Conservation (phyloP, 2,329 filamentous ascomycete genomes). For the Neurospora crassa region DNA sequence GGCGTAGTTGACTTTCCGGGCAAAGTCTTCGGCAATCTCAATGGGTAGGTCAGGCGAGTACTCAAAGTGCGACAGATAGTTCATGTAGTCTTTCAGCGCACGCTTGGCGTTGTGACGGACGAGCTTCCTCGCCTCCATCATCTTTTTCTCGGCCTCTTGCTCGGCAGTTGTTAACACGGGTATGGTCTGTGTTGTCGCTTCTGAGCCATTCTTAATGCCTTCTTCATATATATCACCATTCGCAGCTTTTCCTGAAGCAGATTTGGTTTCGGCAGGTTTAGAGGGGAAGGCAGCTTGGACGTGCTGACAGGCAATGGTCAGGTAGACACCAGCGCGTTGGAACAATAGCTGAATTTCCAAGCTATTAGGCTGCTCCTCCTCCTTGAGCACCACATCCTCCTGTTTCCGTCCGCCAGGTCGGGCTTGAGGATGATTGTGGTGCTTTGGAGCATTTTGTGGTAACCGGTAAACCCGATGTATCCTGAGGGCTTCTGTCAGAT, state of each 20-base stretch:
- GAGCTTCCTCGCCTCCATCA: slow-evolving; percentile 53
- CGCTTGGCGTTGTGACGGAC: slow-evolving; percentile 68
- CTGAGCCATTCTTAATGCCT: slow-evolving; percentile 14
- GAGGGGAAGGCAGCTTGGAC: slow-evolving; percentile 39
- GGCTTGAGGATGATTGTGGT: slow-evolving; percentile 24
- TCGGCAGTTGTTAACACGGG: slow-evolving; percentile 32
- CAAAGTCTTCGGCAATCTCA: slow-evolving; percentile 47
- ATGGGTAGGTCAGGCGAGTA: slow-evolving; percentile 64
- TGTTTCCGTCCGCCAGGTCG: slow-evolving; percentile 18
- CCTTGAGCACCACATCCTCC: slow-evolving; percentile 27
- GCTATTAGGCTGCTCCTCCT: slow-evolving; percentile 59
- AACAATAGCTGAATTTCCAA: slow-evolving; percentile 68
- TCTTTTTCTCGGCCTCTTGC: slow-evolving; percentile 32
- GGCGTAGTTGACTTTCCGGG: slow-evolving; percentile 46
- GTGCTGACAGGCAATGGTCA: slow-evolving; percentile 60
- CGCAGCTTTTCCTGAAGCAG: neutral
- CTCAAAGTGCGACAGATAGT: slow-evolving; percentile 64
- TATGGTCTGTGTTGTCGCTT: slow-evolving; percentile 9
- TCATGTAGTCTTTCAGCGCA: slow-evolving; percentile 64
- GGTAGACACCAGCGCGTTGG: slow-evolving; percentile 62
- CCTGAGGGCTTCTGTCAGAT: slow-evolving; percentile 58
- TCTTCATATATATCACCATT: slow-evolving; percentile 3
- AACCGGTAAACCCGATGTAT: slow-evolving; percentile 42
- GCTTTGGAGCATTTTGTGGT: slow-evolving; percentile 33
- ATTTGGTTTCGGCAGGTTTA: neutral